These are phyloP conservation scores for Boletus rubropictus DNA, from an alignment of 768 basidiomycete genomes.

Conservation along the genomic window DNA sequence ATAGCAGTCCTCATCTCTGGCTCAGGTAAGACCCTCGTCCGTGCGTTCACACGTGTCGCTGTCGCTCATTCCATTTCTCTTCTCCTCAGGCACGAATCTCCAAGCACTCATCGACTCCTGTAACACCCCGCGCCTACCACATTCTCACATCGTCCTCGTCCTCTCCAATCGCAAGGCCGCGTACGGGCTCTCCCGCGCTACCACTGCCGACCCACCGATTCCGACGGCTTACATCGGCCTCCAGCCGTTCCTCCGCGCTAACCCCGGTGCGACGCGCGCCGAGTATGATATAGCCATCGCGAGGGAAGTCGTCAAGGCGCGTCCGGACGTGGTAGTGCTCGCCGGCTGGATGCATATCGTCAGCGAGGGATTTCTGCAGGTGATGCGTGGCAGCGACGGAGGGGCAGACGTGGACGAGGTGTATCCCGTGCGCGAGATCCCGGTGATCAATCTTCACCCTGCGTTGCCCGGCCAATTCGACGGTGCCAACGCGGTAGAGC, in stretches of 20 bases:
- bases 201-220: conserved; percentile 65
- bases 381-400: conserved; percentile 34
- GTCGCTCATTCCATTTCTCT: not conserved
- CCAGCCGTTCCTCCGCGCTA: conserved; percentile 72
- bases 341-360: conserved; percentile 99
- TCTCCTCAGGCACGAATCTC: conserved; percentile 76
- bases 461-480: conserved; percentile 96
- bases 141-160: conserved; percentile 70
- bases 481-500: conserved; percentile 84
- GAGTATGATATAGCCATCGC: conserved; percentile 88
- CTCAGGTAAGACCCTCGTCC: conserved; percentile 39
- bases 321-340: conserved; percentile 85
- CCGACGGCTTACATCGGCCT: conserved; percentile 79
- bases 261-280: conserved; percentile 65
- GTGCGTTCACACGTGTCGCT: too few species aligned
- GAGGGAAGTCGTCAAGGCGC: conserved; percentile 49
- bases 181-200: conserved; percentile 81
- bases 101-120: conserved; percentile 93
- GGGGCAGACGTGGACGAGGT: conserved; percentile 1
- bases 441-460: conserved; percentile 95
- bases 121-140: conserved; percentile 65
- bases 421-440: conserved; percentile 37
- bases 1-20: conserved; percentile 55
- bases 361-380: conserved; percentile 71
- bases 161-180: conserved; percentile 91